Base-by-base conservation (phyloP, 257 asterid genomes). In the Capsicum chinense region DNA sequence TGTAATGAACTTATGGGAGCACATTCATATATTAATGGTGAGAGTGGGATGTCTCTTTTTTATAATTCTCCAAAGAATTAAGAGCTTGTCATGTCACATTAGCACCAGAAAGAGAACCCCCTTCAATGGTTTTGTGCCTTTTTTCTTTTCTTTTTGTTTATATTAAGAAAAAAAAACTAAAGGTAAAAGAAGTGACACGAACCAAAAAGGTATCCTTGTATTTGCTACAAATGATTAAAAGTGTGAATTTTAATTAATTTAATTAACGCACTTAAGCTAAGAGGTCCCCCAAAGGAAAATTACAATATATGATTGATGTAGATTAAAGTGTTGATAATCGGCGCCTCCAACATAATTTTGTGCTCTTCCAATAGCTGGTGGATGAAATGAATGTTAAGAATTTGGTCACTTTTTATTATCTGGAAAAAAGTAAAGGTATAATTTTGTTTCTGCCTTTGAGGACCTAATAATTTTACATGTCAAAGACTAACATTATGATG, bases 381-480 rank as follows among this genome's bases (percentile, higher is more conserved):
- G 66, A 56, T 57, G 73, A 86, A 52, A n/a, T 60, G 12, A 68
- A 54, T 26, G 78, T 50, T 16, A 79, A 83, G 78, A 68, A 68
- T 39, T 67, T 50, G 85, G 84, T 78, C 26, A 12, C 80, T 82
- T 80, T 79, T 57, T 56, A 35, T 52, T 16, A 5, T 79, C 79
- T 79, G 82, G 50, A 76, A 86, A 85, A 82, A 81, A 85, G 84
- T 74, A n/a, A n/a, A 48, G 56, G 12, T 86, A 89, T 88, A 80
- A 91, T 88, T 88, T 70, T 89, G 93, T 85, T 85, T 71, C 85
- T 87, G 47, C 79, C 87, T 88, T 84, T 79, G 69, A 63, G 84
- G 74, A 88, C 97, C 92, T 80, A 87, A 90, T 93, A n/a, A 91
- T 90, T 83, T 85, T 88, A 85, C 81, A 79, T 71, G 86, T 88